Conservation (phyloP, 306 rosid species). For the Rubus idaeus region DNA sequence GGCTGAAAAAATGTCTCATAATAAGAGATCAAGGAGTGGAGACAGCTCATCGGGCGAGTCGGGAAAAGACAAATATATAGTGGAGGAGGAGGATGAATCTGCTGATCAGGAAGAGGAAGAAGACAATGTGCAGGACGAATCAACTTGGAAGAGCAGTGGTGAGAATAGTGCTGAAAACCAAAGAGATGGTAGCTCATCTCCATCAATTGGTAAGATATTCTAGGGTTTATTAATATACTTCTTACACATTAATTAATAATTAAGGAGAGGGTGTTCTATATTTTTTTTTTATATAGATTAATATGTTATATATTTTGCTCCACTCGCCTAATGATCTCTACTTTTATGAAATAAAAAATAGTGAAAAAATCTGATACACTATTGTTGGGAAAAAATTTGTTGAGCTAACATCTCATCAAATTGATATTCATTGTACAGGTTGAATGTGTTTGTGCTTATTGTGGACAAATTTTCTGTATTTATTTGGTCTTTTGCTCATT, state of each 20-base stretch:
- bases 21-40: conserved; percentile 28
- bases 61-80: conserved; percentile 36
- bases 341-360: too few relatives aligned
- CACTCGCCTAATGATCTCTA: neutral
- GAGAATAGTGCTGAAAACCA: conserved; percentile 31
- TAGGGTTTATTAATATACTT: neutral
- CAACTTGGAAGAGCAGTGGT: conserved; percentile 30
- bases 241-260: neutral
- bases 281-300: neutral
- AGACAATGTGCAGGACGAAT: conserved; percentile 23
- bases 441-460: too few relatives aligned
- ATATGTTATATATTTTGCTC: too few relatives aligned
- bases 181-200: conserved; percentile 43
- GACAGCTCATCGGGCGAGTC: conserved; percentile 20
- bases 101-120: conserved; percentile 9
- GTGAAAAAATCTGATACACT: neutral
- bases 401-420: neutral
- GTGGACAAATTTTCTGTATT: too few relatives aligned
- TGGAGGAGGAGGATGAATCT: conserved; percentile 10
- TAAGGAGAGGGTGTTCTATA: neutral
- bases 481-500: neutral
- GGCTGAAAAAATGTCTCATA: conserved; percentile 37
- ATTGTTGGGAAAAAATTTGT: neutral
- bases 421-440: too few relatives aligned
- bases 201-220: conserved; percentile 42